Conservation (phyloP, 768 basidiomycete species). For the Pisolithus microcarpus region DNA sequence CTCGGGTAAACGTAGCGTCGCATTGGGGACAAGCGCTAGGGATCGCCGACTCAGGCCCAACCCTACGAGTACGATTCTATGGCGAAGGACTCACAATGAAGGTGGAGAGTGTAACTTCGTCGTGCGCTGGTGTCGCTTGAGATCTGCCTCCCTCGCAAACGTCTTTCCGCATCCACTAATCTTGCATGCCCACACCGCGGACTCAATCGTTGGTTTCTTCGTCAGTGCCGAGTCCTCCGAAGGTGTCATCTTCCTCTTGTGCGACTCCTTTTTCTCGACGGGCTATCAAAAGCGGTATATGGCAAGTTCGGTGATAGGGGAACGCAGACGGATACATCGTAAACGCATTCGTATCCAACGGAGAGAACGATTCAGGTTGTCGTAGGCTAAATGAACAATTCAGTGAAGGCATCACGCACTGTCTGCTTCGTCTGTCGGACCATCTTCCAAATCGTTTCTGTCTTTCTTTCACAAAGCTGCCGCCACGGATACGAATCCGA, state of each 20-base stretch:
- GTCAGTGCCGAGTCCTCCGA: constrained; percentile 39
- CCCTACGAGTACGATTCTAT: constrained; percentile 7
- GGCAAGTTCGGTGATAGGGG: not conserved
- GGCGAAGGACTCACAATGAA: constrained; percentile 47
- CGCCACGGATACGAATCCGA: too few species aligned
- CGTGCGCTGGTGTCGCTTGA: constrained; percentile 75
- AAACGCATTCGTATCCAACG: not conserved
- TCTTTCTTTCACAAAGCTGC: not conserved
- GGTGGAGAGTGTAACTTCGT: constrained; percentile 72
- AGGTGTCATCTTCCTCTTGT: constrained; percentile 31
- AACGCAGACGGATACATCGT: constrained; percentile 4
- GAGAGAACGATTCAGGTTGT: constrained; percentile 12
- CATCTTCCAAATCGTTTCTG: constrained; percentile 11
- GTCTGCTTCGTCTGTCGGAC: constrained; percentile 29
- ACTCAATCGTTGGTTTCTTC: constrained; percentile 39
- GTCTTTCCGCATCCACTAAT: constrained; percentile 78
- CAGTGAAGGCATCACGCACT: constrained; percentile 22
- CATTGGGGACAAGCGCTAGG: constrained; percentile 69
- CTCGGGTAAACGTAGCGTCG: constrained; percentile 73
- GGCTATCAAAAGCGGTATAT: constrained; percentile 15
- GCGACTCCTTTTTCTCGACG: constrained; percentile 37
- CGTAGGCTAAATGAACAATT: constrained; percentile 11
- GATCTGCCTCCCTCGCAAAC: constrained; percentile 75
- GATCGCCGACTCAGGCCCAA: constrained; percentile 11
- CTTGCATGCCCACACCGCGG: constrained; percentile 70